phyloP scores from a whole-genome alignment of 2,329 filamentous ascomycete genomes.

The Fusarium mexicanum region DNA sequence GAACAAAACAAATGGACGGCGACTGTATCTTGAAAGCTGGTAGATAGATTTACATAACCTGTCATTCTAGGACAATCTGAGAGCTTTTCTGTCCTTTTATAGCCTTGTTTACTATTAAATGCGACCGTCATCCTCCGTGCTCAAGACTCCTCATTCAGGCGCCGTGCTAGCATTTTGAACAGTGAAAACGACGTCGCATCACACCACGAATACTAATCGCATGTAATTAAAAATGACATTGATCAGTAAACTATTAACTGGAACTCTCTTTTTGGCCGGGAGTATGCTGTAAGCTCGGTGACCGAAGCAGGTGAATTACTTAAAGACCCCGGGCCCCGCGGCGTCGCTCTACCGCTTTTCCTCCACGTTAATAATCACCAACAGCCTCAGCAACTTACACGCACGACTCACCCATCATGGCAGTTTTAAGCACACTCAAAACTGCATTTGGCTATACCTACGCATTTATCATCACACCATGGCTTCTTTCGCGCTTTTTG shows the following conservation, averaged over 20 bases:
- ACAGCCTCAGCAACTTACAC: background rate
- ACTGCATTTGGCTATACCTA: background rate
- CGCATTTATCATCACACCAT: slow-evolving; percentile 8
- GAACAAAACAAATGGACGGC: background rate
- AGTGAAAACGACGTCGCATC: background rate
- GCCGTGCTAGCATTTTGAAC: background rate
- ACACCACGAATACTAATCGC: background rate
- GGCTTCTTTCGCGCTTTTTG: slow-evolving; percentile 24
- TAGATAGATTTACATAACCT: background rate
- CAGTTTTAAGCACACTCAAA: background rate
- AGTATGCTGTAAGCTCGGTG: background rate
- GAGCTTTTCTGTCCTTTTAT: background rate
- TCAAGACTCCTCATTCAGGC: background rate
- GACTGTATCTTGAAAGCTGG: no score
- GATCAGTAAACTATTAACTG: fast-evolving
- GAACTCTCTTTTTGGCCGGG: background rate
- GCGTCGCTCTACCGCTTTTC: background rate
- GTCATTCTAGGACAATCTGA: background rate
- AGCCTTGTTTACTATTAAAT: background rate
- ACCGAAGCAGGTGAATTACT: background rate
- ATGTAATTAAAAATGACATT: no score
- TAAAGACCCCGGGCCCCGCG: background rate
- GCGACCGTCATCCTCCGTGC: no score
- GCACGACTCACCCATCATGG: background rate
- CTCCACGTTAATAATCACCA: background rate